A percentile compares a stretch with the other conserved stretches of the same genome.
phyloP scores from a whole-genome alignment of 345 rosid species.

The Arabis hirsuta region DNA sequence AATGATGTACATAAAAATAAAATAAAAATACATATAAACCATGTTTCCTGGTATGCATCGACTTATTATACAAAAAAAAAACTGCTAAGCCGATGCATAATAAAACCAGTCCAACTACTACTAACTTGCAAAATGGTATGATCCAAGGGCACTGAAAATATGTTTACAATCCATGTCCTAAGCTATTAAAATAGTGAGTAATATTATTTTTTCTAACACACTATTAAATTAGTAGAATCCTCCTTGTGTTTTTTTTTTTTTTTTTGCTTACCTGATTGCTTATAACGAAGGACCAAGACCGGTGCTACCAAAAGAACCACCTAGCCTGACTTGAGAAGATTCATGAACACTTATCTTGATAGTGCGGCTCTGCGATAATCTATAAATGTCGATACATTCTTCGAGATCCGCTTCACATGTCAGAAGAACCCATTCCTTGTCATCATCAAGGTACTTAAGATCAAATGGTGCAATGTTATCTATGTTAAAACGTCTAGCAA shows the following conservation, averaged over 20 bases:
- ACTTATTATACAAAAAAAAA: conserved; percentile 49
- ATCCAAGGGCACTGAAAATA: conserved; percentile 30
- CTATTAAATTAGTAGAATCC: conserved; percentile 35
- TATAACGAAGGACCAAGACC: conserved; percentile 42
- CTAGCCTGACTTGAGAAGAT: conserved; percentile 46
- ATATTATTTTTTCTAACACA: conserved; percentile 32
- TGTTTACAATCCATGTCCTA: conserved; percentile 30
- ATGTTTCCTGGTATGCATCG: conserved; percentile 41
- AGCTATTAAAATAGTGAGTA: conserved; percentile 32
- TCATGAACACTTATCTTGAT: conserved; percentile 66
- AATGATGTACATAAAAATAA: conserved; percentile 35
- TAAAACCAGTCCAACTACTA: conserved; percentile 32
- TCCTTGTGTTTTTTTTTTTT: not conserved
- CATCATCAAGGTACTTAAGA: conserved; percentile 77
- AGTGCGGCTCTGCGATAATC: conserved; percentile 52
- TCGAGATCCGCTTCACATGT: conserved; percentile 83
- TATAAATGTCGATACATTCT: conserved; percentile 81
- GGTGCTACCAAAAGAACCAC: conserved; percentile 45
- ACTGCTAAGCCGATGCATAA: conserved; percentile 44
- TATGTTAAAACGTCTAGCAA: conserved; percentile 58
- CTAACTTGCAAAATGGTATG: conserved; percentile 39
- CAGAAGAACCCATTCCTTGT: conserved; percentile 72
- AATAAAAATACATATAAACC: conserved; percentile 30
- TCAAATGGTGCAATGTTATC: conserved; percentile 48
- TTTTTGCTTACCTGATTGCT: conserved; percentile 28